phyloP scores from a whole-genome alignment of 1,284 basidiomycete species.

The Athelia psychrophila region DNA sequence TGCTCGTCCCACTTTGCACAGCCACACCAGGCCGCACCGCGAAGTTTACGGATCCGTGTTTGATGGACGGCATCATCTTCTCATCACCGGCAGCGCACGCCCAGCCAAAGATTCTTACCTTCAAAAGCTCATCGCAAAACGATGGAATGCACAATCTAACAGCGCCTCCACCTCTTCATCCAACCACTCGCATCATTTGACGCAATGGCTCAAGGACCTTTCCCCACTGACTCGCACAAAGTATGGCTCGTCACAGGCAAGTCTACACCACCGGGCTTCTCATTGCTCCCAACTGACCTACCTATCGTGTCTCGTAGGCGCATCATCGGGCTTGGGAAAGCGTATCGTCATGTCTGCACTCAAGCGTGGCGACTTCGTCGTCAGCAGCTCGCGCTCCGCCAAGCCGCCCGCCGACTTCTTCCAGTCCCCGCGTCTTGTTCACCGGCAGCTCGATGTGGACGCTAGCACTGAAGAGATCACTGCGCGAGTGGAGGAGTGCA shows the following conservation, averaged over 20 bases:
- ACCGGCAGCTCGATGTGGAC: slow-evolving; percentile 42
- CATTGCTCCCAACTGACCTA: not conserved
- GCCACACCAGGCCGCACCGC: too few species aligned
- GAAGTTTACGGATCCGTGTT: too few species aligned
- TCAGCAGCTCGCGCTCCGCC: slow-evolving; percentile 39
- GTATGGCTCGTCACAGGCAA: not conserved
- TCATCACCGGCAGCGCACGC: too few species aligned
- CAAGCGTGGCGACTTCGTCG: slow-evolving; percentile 54
- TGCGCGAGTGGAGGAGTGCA: slow-evolving; percentile 34
- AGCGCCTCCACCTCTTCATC: too few species aligned
- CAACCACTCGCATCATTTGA: too few species aligned
- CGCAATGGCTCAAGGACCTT: too few species aligned
- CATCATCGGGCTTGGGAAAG: slow-evolving; percentile 59
- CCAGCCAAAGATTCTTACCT: too few species aligned
- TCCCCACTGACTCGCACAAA: not conserved
- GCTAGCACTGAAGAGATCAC: slow-evolving; percentile 34
- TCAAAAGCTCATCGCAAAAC: too few species aligned
- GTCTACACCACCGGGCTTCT: not conserved
- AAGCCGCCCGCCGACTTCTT: slow-evolving; percentile 19
- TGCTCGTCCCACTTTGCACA: too few species aligned
- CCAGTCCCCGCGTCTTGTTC: slow-evolving; percentile 28
- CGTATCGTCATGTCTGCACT: slow-evolving; percentile 46
- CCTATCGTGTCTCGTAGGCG: slow-evolving; percentile 35
- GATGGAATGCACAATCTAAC: too few species aligned
- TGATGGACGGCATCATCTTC: too few species aligned